These are phyloP conservation scores for Colletotrichum trifolii DNA, from an alignment of 2,329 filamentous ascomycete genomes.

Conservation along the genomic window DNA sequence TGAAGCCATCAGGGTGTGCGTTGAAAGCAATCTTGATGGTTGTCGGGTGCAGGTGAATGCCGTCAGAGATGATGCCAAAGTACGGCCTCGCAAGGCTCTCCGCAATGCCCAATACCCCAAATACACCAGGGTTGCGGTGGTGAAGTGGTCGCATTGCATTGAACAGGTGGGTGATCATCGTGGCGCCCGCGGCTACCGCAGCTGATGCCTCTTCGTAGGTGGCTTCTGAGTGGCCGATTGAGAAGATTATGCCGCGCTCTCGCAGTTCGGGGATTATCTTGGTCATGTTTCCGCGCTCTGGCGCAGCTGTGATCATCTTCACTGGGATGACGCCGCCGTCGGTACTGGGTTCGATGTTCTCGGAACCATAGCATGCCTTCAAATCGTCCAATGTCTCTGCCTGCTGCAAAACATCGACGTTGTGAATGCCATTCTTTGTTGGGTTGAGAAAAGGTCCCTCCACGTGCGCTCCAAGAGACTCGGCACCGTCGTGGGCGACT, in stretches of 20 bases:
- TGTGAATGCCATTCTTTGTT: constrained; percentile 88
- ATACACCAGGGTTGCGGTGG: constrained; percentile 91
- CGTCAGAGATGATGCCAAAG: constrained; percentile 91
- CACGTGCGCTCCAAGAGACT: constrained; percentile 89
- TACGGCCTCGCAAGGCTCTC: constrained; percentile 72
- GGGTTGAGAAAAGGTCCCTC: constrained; percentile 90
- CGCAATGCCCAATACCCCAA: constrained; percentile 81
- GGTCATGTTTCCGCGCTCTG: constrained; percentile 79
- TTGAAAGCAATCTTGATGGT: constrained; percentile 91
- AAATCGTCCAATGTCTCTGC: constrained; percentile 74
- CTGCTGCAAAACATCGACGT: constrained; percentile 74
- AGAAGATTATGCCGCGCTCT: constrained; percentile 76
- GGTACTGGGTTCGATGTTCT: constrained; percentile 66
- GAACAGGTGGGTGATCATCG: constrained; percentile 93
- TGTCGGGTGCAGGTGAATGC: constrained; percentile 89
- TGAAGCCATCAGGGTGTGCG: constrained; percentile 84
- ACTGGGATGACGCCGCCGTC: constrained; percentile 58
- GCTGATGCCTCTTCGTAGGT: constrained; percentile 83
- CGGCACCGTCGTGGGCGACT: constrained; percentile 75
- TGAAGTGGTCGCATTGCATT: constrained; percentile 93
- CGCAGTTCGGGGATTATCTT: constrained; percentile 74
- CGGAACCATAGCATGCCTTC: constrained; percentile 76
- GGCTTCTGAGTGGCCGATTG: constrained; percentile 88
- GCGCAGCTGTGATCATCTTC: constrained; percentile 87
- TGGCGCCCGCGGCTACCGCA: constrained; percentile 79